Conservation (phyloP, 805 yeast genomes). For the Saturnispora hagleri region DNA sequence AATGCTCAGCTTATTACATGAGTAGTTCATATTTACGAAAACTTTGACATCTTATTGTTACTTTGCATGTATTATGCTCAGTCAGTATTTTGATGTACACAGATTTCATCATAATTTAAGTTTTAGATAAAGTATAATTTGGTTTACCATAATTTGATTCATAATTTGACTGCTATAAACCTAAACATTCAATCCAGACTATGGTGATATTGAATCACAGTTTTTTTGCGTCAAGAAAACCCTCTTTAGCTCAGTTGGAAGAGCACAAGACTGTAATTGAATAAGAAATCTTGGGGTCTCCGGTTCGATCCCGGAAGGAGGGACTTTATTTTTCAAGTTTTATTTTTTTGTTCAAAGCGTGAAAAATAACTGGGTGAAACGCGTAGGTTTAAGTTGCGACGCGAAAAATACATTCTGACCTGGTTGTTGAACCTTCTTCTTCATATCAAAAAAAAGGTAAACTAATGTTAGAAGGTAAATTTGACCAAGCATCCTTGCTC, state of each 20-base stretch:
- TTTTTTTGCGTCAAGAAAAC: neutral
- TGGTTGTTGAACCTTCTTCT: neutral
- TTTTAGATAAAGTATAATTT: no score
- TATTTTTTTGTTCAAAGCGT: neutral
- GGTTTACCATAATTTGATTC: no score
- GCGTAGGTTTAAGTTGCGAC: neutral
- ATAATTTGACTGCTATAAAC: no score
- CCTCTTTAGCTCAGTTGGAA: conserved; percentile 20
- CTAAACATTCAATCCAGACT: no score
- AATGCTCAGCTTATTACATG: no score
- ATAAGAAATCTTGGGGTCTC: conserved; percentile 17
- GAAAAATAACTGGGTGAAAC: neutral
- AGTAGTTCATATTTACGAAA: no score
- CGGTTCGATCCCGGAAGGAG: conserved; percentile 21
- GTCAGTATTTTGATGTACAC: no score
- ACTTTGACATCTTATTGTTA: no score
- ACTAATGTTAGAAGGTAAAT: conserved; percentile 95
- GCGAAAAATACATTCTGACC: neutral
- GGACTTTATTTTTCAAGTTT: conserved; percentile 3
- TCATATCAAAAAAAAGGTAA: neutral
- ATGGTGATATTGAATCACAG: no score
- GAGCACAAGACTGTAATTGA: conserved; percentile 18
- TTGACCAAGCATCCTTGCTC: conserved; percentile 83
- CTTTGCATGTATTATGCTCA: no score
- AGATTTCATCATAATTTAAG: no score